Base-by-base conservation (phyloP, 2,329 filamentous ascomycete species). In the Aspergillus tamarii region DNA sequence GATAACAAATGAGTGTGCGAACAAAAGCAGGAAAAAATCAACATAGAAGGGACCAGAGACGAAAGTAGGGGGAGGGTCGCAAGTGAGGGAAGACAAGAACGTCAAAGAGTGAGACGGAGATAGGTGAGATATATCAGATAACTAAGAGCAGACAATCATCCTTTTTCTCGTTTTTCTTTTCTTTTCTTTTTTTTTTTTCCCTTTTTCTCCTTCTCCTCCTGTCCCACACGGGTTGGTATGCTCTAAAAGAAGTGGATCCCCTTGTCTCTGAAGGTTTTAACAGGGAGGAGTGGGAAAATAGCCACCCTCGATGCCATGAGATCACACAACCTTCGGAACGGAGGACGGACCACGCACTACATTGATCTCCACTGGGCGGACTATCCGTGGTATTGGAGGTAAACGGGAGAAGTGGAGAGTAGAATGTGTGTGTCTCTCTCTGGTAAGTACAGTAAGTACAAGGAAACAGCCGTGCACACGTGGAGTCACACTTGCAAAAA, bases 401-500 rank as follows among this genome's bases (percentile, higher is more conserved):
- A 21, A 21, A 46, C 21, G 43, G 43, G 5, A 46, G 43, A 21
- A 19, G 45, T 26, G 45, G 45, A 48, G 50, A 53, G 54, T n/a
- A 58, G 50, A 41, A 34, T 11, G 32, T 34, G 11, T 10, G 32
- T 7, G 6, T 16, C 11, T 36, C 2, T 16, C 11, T 36, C 2
- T 36, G 34, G 34, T 32, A 9, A 32, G 30, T 9, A 32, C 30
- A 32, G 30, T 32, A 9, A 34, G 32, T 16, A 36, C 34, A 28
- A 34, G 57, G 55, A 55, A 54, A 43, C 48, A 64, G 67, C 67
- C 66, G 65, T 68, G 57, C 66, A 68, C 70, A 73, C 70, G 67
- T 72, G 34, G 34, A 36, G 14, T 16, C 34, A 16, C 34, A 16
- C 34, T 6, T 36, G 5, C 6, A 6, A 16, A 36, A 36, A 16